Evolutionary conservation across 2,329 filamentous ascomycete species (phyloP).

Genomic region (Colletotrichum sp.): DNA sequence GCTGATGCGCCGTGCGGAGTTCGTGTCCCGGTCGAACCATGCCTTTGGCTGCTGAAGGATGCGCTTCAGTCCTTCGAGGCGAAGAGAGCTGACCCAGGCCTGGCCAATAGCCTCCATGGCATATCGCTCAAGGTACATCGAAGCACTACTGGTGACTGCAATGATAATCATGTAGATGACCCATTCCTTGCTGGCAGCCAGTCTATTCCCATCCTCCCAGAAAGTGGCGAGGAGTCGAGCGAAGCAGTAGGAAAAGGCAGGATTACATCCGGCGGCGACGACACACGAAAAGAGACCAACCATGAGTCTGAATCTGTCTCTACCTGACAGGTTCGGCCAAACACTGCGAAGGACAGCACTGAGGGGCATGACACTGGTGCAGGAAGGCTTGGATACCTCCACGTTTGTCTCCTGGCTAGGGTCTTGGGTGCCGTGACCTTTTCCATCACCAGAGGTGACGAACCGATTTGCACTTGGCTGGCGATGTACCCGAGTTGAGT

Average conservation of each 20-base stretch:
- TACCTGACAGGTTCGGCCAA: background rate
- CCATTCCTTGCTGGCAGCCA: constrained; percentile 63
- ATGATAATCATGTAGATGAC: constrained; percentile 72
- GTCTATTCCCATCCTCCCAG: constrained; percentile 56
- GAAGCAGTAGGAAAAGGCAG: constrained; percentile 78
- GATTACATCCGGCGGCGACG: constrained; percentile 69
- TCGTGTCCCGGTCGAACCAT: constrained; percentile 77
- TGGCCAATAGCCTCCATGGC: constrained; percentile 75
- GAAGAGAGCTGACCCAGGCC: constrained; percentile 76
- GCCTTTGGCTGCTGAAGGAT: constrained; percentile 76
- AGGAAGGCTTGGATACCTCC: background rate
- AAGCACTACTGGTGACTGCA: constrained; percentile 67
- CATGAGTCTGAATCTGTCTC: constrained; percentile 58
- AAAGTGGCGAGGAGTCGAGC: constrained; percentile 75
- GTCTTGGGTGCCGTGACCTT: background rate
- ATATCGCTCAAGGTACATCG: constrained; percentile 71
- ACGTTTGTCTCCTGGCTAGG: background rate
- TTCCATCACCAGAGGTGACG: background rate
- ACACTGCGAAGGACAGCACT: constrained; percentile 13
- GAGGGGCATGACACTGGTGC: constrained; percentile 36
- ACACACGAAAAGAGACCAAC: constrained; percentile 66
- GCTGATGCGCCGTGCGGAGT: constrained; percentile 67
- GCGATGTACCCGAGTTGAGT: background rate
- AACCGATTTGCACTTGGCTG: background rate
- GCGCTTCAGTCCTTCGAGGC: constrained; percentile 68